A percentile compares a stretch with the other conserved stretches of the same genome.
These are phyloP conservation scores for Cyclocybe cylindracea DNA, from an alignment of 768 basidiomycete genomes.

Conservation along the genomic window DNA sequence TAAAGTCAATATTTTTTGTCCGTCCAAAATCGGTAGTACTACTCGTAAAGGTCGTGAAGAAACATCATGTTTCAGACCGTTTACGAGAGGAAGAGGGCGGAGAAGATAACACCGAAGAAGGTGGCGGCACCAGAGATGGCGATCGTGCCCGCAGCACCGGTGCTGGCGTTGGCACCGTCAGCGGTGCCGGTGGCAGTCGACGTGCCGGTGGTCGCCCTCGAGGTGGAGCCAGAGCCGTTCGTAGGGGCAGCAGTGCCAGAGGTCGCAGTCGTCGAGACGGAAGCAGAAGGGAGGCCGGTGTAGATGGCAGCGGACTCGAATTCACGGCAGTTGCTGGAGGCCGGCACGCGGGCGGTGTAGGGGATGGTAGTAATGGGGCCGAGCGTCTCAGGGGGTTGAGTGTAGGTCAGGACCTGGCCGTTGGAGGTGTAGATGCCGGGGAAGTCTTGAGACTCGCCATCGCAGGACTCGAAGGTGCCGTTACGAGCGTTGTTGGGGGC, in stretches of 20 bases:
- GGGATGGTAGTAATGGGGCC: conserved; percentile 39
- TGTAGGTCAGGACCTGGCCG: conserved; percentile 34
- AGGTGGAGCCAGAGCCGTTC: neutral
- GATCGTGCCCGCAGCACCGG: conserved; percentile 4
- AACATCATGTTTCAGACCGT: neutral
- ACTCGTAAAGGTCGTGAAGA: neutral
- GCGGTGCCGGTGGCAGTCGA: conserved; percentile 4
- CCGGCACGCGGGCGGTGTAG: conserved; percentile 38
- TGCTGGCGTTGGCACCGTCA: neutral
- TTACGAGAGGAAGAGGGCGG: conserved; percentile 21
- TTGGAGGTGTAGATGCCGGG: conserved; percentile 47
- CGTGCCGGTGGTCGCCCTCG: conserved; percentile 1
- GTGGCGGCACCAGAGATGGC: conserved; percentile 9
- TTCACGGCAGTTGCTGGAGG: conserved; percentile 36
- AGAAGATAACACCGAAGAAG: conserved; percentile 15
- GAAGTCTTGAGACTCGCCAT: conserved; percentile 60
- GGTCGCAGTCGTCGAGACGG: conserved; percentile 1
- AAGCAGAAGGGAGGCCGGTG: conserved; percentile 18
- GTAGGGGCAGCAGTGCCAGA: conserved; percentile 1
- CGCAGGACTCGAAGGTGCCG: conserved; percentile 61
- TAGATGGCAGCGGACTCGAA: conserved; percentile 32
- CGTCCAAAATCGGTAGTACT: neutral
- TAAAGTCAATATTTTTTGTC: no score
- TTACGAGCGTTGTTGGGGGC: conserved; percentile 63
- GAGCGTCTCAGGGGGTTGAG: conserved; percentile 38